Evolutionary conservation across 495 filamentous ascomycete species (phyloP).

Genomic region (Penicillium paxilli): DNA sequence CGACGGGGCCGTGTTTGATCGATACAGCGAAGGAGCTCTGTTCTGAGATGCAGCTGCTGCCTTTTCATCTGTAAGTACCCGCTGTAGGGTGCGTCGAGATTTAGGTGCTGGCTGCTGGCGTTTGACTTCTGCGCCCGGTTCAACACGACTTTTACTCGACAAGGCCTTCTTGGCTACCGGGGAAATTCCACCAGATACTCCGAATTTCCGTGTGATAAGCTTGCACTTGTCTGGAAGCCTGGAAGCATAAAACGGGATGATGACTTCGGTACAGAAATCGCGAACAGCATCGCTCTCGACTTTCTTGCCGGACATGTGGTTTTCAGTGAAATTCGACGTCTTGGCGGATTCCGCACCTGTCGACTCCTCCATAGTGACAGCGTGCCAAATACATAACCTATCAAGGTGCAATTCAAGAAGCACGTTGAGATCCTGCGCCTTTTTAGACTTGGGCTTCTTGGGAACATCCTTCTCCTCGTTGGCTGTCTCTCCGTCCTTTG

Average conservation of each 20-base stretch:
- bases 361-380: constrained; percentile 58
- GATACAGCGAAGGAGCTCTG: constrained; percentile 56
- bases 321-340: constrained; percentile 27
- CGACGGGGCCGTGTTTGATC: constrained; percentile 62
- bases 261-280: constrained; percentile 89
- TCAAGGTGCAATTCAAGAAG: constrained; percentile 86
- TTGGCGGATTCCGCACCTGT: constrained; percentile 31
- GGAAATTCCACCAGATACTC: constrained; percentile 68
- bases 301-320: constrained; percentile 42
- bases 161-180: constrained; percentile 41
- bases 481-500: constrained; percentile 20
- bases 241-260: constrained; percentile 88
- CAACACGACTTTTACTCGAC: constrained; percentile 30
- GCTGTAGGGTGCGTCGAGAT: constrained; percentile 62
- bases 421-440: constrained; percentile 55
- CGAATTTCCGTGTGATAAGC: constrained; percentile 81
- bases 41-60: constrained; percentile 21
- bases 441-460: constrained; percentile 48
- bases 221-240: constrained; percentile 80
- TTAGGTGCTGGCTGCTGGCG: constrained; percentile 50
- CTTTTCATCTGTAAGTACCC: constrained; percentile 71
- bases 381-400: constrained; percentile 94
- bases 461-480: constrained; percentile 42
- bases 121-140: constrained; percentile 55
- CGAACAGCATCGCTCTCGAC: constrained; percentile 57